Evolutionary conservation across 2,329 filamentous ascomycete species (phyloP).

Genomic region (Capronia coronata): DNA sequence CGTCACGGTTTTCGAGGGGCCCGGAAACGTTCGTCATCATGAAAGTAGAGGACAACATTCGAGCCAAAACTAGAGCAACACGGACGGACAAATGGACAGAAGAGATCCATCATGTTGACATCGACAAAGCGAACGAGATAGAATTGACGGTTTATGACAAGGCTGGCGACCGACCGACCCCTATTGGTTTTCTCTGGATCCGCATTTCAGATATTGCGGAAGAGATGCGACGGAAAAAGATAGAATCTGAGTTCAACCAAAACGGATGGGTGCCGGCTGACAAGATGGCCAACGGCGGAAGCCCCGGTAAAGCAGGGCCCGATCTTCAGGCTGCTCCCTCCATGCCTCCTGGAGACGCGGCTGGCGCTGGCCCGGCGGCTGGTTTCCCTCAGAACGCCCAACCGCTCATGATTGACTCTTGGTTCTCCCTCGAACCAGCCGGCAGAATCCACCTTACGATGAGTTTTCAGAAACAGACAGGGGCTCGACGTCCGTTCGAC

Average conservation of each 20-base stretch:
- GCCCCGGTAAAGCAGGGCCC: conserved; percentile 46
- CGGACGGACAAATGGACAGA: conserved; percentile 86
- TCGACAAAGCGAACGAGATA: conserved; percentile 98
- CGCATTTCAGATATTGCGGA: conserved; percentile 95
- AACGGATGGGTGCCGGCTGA: conserved; percentile 97
- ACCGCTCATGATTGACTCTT: conserved; percentile 65
- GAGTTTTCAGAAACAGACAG: conserved; percentile 85
- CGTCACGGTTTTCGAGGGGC: conserved; percentile 74
- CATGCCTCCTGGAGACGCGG: conserved; percentile 32
- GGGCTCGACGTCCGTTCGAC: conserved; percentile 75
- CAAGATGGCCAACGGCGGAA: conserved; percentile 66
- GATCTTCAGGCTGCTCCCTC: conserved; percentile 39
- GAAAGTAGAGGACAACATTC: conserved; percentile 91
- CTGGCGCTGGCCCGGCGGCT: conserved; percentile 35
- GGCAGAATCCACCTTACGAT: conserved; percentile 87
- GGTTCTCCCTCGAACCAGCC: conserved; percentile 94
- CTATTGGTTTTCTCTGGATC: conserved; percentile 93
- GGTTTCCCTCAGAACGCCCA: conserved; percentile 29
- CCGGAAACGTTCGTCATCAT: conserved; percentile 94
- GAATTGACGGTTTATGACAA: conserved; percentile 98
- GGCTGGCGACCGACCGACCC: conserved; percentile 78
- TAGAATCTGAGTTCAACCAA: conserved; percentile 89
- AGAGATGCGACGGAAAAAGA: conserved; percentile 93
- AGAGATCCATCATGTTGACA: conserved; percentile 84
- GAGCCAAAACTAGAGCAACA: conserved; percentile 77